Evolutionary conservation across 2,329 filamentous ascomycete genomes (phyloP).

Genomic region (Pseudogymnoascus sp.): DNA sequence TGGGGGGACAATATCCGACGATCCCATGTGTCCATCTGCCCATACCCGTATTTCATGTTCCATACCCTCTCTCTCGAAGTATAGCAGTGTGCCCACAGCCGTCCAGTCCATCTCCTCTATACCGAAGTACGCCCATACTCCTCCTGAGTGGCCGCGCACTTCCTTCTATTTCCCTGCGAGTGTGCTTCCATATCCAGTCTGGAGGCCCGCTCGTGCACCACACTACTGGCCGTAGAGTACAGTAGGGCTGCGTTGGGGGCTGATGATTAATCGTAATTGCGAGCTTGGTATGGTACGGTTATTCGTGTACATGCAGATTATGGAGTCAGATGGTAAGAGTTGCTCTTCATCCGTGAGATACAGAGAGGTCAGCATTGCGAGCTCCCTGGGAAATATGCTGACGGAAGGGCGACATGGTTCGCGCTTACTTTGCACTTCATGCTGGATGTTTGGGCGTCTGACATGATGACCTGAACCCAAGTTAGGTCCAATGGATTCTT

Average conservation of each 20-base stretch:
- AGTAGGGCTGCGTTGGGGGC: constrained; percentile 3
- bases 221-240: not conserved
- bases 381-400: not conserved
- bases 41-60: not conserved
- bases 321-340: not conserved
- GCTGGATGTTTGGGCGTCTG: not conserved
- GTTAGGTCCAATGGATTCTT: not conserved
- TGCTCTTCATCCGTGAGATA: not conserved
- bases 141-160: not conserved
- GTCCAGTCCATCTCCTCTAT: not conserved
- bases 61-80: not conserved
- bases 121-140: not conserved
- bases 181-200: constrained; percentile 6
- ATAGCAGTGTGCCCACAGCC: not conserved
- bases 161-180: not conserved
- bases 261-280: not conserved
- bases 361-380: constrained; percentile 7
- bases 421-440: constrained; percentile 1
- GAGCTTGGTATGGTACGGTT: not conserved
- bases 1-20: constrained; percentile 1
- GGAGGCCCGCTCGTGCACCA: not conserved
- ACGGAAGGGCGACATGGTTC: not conserved
- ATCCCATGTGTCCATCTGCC: constrained; percentile 2
- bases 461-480: not conserved
- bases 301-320: not conserved